A percentile compares a stretch with the other conserved stretches of the same genome.
These are phyloP conservation scores for Mortierella antarctica DNA, from an alignment of 192 early-diverging fungal species.

Conservation along the genomic window DNA sequence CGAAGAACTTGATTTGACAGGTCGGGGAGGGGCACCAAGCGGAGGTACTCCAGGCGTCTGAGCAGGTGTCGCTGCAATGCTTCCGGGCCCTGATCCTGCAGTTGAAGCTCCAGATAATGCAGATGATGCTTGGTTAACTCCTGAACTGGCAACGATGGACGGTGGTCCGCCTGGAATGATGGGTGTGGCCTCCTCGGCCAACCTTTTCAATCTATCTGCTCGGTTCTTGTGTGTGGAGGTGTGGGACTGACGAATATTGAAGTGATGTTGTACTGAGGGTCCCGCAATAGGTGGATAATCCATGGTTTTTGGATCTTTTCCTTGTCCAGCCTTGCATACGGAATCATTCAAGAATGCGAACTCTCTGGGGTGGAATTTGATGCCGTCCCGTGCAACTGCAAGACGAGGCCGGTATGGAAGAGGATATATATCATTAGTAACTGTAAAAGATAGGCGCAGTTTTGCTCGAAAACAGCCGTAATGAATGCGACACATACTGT, in stretches of 20 bases:
- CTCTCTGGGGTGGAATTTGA: constrained; percentile 52
- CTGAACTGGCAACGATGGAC: background rate
- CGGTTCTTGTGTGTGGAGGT: constrained; percentile 22
- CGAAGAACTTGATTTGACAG: constrained; percentile 17
- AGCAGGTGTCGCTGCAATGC: background rate
- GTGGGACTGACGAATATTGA: constrained; percentile 35
- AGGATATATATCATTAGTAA: background rate
- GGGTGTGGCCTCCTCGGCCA: constrained; percentile 42
- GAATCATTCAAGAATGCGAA: constrained; percentile 42
- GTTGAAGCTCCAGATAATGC: background rate
- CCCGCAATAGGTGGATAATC: constrained; percentile 36
- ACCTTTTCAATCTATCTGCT: constrained; percentile 30
- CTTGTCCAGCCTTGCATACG: constrained; percentile 33
- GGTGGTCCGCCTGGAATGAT: background rate
- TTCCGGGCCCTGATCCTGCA: background rate
- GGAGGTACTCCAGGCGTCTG: background rate
- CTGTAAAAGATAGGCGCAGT: background rate
- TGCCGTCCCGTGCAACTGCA: constrained; percentile 33
- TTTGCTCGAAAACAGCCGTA: background rate
- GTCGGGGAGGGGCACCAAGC: constrained; percentile 10
- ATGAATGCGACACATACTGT: constrained; percentile 20
- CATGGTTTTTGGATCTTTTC: constrained; percentile 38
- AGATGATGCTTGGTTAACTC: background rate
- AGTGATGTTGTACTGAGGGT: constrained; percentile 44
- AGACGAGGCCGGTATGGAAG: background rate